A percentile compares a stretch with the other conserved stretches of the same genome.
Conservation (phyloP, 495 filamentous ascomycete species). For the Aspergillus diversus region DNA sequence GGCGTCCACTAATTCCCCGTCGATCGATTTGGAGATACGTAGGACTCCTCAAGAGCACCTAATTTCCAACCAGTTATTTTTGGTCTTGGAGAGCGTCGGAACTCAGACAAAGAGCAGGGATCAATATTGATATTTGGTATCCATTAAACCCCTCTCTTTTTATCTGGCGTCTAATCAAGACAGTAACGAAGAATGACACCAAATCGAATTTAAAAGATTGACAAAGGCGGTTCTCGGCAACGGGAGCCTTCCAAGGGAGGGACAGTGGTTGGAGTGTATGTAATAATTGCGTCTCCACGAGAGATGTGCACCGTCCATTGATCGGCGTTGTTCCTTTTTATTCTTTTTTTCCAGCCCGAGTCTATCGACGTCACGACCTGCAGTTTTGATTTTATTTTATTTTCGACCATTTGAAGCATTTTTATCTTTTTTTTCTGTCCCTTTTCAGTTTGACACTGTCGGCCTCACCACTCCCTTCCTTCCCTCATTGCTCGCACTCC, state of each 20-base stretch:
- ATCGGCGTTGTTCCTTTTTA: constrained; percentile 14
- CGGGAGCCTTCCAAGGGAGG: too few species aligned
- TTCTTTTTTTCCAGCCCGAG: constrained; percentile 10
- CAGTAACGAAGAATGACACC: too few species aligned
- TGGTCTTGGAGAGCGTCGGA: background rate
- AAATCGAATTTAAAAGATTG: too few species aligned
- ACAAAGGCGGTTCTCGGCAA: too few species aligned
- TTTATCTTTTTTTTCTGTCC: constrained; percentile 5
- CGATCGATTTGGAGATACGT: constrained; percentile 13
- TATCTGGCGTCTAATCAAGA: too few species aligned
- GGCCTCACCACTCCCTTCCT: background rate
- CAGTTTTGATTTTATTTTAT: background rate
- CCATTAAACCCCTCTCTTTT: too few species aligned
- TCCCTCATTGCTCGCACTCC: background rate
- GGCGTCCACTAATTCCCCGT: constrained; percentile 21
- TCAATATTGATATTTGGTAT: background rate
- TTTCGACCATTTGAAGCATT: background rate
- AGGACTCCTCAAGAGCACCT: background rate
- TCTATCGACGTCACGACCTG: constrained; percentile 22
- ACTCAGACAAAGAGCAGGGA: background rate
- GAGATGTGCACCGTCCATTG: constrained; percentile 5
- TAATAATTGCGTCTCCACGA: constrained; percentile 15
- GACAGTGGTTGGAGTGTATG: background rate
- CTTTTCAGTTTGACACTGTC: background rate
- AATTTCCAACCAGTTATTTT: background rate